phyloP scores from a whole-genome alignment of 2,329 filamentous ascomycete species.

The Aspergillus costaricaensis region DNA sequence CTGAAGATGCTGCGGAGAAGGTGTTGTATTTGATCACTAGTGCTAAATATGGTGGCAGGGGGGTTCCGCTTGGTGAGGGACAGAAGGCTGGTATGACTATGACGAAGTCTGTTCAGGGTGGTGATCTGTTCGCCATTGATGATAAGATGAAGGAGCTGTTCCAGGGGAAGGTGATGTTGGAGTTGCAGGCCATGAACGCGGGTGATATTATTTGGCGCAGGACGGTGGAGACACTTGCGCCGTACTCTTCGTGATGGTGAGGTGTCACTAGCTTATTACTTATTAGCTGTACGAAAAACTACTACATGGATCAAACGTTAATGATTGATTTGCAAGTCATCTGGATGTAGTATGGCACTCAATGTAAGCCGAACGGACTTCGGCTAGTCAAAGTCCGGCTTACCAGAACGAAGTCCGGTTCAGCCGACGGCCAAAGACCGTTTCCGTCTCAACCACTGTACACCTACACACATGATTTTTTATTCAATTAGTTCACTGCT shows the following conservation, averaged over 20 bases:
- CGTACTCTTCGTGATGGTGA: not conserved
- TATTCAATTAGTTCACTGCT: not conserved
- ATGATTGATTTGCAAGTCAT: too few species aligned
- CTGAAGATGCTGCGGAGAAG: conserved; percentile 4
- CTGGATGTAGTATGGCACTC: too few species aligned
- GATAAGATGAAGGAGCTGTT: not conserved
- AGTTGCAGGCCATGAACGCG: conserved; percentile 1
- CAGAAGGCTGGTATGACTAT: not conserved
- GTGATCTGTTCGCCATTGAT: not conserved
- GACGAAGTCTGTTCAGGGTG: not conserved
- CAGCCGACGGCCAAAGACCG: conserved; percentile 1
- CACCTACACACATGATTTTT: not conserved
- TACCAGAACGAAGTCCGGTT: not conserved
- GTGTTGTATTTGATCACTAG: conserved; percentile 6
- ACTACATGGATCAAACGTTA: too few species aligned
- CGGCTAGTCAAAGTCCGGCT: not conserved
- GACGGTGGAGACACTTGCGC: not conserved
- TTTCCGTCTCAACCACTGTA: not conserved
- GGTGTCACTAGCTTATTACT: too few species aligned
- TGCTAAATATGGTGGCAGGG: conserved; percentile 4
- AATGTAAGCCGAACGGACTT: not conserved
- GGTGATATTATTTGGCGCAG: not conserved
- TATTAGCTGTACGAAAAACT: too few species aligned
- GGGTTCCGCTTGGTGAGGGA: not conserved
- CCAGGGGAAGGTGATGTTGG: not conserved